These are phyloP conservation scores for Neocallimastix lanati DNA, from an alignment of 192 early-diverging fungal genomes.

Conservation along the genomic window DNA sequence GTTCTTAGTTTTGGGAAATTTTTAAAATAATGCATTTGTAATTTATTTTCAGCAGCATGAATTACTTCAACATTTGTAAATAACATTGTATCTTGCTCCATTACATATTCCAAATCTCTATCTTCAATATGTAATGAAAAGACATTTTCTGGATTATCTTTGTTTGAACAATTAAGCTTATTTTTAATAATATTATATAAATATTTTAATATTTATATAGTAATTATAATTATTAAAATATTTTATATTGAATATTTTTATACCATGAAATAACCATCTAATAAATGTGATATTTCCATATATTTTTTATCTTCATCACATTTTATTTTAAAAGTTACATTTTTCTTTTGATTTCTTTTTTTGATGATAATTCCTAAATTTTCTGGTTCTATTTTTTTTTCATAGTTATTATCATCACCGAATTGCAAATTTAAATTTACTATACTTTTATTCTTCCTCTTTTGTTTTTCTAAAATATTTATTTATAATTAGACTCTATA, in stretches of 20 bases:
- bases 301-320: conserved; percentile 10
- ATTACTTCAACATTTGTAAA: conserved; percentile 28
- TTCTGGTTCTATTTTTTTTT: not conserved
- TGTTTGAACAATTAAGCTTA: conserved; percentile 22
- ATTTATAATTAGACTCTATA: too few relatives aligned
- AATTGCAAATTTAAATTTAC: not conserved
- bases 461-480: not conserved
- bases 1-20: conserved; percentile 14
- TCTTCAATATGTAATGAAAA: conserved; percentile 18
- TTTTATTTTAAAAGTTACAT: not conserved
- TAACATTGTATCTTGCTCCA: conserved; percentile 27
- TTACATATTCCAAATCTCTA: conserved; percentile 17
- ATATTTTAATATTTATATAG: too few relatives aligned
- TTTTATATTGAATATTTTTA: not conserved
- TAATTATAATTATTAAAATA: too few relatives aligned
- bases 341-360: not conserved
- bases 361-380: not conserved
- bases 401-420: not conserved
- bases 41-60: conserved; percentile 17
- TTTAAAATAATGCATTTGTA: conserved; percentile 24
- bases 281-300: conserved; percentile 19
- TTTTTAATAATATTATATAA: not conserved
- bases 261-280: conserved; percentile 25
- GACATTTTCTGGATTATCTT: conserved; percentile 23
- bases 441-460: not conserved